Evolutionary conservation across 192 early-diverging fungal species (phyloP), one percentile per base, ranked within the genome.

Genomic region (Linnemannia schmuckeri): DNA sequence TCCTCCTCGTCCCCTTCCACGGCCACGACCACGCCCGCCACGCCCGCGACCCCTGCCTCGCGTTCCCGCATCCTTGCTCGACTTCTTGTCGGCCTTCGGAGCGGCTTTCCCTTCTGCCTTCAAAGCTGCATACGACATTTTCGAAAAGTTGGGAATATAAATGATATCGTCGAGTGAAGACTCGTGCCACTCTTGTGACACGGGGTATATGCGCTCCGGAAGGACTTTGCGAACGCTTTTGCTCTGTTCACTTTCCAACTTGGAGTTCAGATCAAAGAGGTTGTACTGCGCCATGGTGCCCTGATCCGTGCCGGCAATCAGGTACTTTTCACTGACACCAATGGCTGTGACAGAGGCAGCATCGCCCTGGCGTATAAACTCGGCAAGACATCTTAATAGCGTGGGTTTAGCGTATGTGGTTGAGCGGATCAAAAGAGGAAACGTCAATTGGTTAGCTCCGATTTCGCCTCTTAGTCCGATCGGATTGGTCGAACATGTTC

Each of bases 151-250:
- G 6, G 85, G 85, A 38, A 87, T 81, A 27, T 87, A 87, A 12
- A 87, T 44, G 63, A 92, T 88, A 72, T 91, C 91, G 52, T 92
- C 91, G 18, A 92, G 80, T 46, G 90, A 81, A 2, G 89, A 89
- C 37, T 89, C 89, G 72, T 92, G 91, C 90, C 90, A 92, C 70
- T 90, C 91, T 38, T 83, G 76, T 2, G 89, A 86, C 20, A 69
- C 52, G 76, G 89, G 89, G 68, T 85, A 92, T 54, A 83, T 75
- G 35, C 33, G 76, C 37, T 85, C 70, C 17, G 79, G 83, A 37
- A 72, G 52, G 61, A 78, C 75, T 35, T 52, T 76, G 10, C 52
- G 80, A 12, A 66, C 70, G 8, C 46, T 30, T 10, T 47, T 27
- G 35, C 70, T 20, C 42, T 71, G 72, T 7, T 33, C 70, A 24